A percentile compares a stretch with the other conserved stretches of the same genome.
These are phyloP conservation scores for Pezicula rhizophila DNA, from an alignment of 2,329 filamentous ascomycete genomes.

Conservation along the genomic window DNA sequence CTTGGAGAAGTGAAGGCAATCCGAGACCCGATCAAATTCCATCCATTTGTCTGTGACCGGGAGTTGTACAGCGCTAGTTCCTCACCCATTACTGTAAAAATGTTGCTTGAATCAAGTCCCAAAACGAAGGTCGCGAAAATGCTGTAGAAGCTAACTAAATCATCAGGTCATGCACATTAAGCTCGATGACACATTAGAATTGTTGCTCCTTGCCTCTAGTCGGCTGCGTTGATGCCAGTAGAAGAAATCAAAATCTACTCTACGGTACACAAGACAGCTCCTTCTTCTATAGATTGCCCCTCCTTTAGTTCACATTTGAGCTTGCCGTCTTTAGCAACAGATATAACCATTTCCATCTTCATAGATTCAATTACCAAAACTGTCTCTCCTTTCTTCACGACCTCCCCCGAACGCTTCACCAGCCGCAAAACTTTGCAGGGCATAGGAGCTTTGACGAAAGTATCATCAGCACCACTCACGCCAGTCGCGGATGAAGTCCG, in stretches of 20 bases:
- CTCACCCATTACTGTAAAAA: too few relatives aligned
- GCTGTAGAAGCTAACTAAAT: too few relatives aligned
- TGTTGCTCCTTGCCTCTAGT: too few relatives aligned
- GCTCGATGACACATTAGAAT: too few relatives aligned
- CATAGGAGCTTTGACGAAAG: constrained; percentile 24
- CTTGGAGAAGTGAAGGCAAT: too few relatives aligned
- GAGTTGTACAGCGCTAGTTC: too few relatives aligned
- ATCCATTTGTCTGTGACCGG: too few relatives aligned
- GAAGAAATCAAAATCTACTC: neutral
- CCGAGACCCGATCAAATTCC: too few relatives aligned
- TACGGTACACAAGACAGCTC: constrained; percentile 10
- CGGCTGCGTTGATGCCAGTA: neutral
- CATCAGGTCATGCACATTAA: too few relatives aligned
- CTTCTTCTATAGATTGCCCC: constrained; percentile 28
- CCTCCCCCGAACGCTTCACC: constrained; percentile 24
- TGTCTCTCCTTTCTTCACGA: constrained; percentile 24
- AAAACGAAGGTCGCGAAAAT: too few relatives aligned
- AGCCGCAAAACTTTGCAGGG: constrained; percentile 30
- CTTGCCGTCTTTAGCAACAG: constrained; percentile 19
- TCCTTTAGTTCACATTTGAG: constrained; percentile 23
- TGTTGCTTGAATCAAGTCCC: too few relatives aligned
- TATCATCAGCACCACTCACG: neutral
- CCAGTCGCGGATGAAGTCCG: neutral
- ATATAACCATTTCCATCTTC: constrained; percentile 34
- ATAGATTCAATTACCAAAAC: constrained; percentile 35